Conservation (phyloP, 495 filamentous ascomycete genomes). For the Hypoxylon intermedium region DNA sequence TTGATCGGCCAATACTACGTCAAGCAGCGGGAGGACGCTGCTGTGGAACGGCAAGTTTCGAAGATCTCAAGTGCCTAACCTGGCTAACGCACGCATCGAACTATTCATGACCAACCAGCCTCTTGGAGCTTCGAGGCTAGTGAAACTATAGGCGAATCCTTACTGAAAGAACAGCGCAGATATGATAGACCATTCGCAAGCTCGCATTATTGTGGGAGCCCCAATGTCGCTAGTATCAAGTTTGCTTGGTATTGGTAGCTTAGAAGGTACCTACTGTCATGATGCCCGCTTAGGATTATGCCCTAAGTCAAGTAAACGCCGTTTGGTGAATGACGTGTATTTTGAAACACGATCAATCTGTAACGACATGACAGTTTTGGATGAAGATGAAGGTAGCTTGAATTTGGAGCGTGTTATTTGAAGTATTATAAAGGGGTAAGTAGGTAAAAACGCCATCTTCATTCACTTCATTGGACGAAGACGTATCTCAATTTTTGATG, state of each 20-base stretch:
- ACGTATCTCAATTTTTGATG: too few relatives aligned
- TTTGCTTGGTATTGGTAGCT: constrained; percentile 11
- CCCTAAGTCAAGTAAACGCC: too few relatives aligned
- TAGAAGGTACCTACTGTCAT: neutral
- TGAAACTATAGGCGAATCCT: constrained; percentile 16
- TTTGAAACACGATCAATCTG: too few relatives aligned
- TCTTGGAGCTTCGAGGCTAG: constrained; percentile 22
- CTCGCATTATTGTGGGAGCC: constrained; percentile 3
- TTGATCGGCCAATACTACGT: constrained; percentile 23
- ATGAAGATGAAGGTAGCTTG: too few relatives aligned
- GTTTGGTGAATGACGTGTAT: too few relatives aligned
- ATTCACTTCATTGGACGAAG: too few relatives aligned
- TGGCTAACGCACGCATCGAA: constrained; percentile 14
- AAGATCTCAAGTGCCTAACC: constrained; percentile 22
- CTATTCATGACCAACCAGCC: constrained; percentile 12
- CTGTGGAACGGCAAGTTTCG: constrained; percentile 28
- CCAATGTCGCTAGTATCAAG: constrained; percentile 6
- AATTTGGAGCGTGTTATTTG: too few relatives aligned
- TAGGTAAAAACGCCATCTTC: too few relatives aligned
- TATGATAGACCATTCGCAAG: constrained; percentile 2
- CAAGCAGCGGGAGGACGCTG: constrained; percentile 27
- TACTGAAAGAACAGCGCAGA: constrained; percentile 14
- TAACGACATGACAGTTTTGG: too few relatives aligned
- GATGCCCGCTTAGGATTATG: constrained; percentile 1
- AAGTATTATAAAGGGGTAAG: too few relatives aligned